These are phyloP conservation scores for Marasmius fiardii DNA, from an alignment of 1,284 basidiomycete genomes.

Conservation along the genomic window DNA sequence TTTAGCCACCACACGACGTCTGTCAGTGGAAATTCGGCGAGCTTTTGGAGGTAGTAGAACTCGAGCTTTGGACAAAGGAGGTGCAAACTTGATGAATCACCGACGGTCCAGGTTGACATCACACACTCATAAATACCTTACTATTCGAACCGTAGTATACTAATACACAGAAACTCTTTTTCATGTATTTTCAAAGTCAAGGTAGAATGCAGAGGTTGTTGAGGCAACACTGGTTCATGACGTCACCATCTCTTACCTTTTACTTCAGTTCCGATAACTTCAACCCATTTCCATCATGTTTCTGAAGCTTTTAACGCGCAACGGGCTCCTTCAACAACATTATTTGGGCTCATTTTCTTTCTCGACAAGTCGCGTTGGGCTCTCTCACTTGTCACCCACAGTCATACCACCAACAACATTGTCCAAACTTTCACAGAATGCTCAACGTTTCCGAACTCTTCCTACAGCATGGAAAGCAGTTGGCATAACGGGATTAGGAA, in stretches of 20 bases:
- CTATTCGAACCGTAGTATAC: too few relatives aligned
- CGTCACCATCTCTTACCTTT: background rate
- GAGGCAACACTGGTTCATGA: background rate
- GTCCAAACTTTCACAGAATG: background rate
- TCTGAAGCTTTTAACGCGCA: background rate
- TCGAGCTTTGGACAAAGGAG: too few relatives aligned
- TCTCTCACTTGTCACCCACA: background rate
- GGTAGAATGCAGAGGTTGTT: too few relatives aligned
- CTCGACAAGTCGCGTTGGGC: background rate
- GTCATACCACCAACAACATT: background rate
- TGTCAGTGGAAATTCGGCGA: background rate
- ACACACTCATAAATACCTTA: too few relatives aligned
- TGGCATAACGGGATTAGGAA: constrained; percentile 31
- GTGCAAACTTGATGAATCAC: too few relatives aligned
- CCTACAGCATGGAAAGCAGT: constrained; percentile 13
- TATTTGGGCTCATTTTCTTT: background rate
- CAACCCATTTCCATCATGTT: background rate
- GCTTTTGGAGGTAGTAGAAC: too few relatives aligned
- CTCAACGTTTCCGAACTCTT: background rate
- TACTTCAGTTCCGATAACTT: background rate
- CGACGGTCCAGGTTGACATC: too few relatives aligned
- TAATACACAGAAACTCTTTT: too few relatives aligned
- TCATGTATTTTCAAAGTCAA: too few relatives aligned
- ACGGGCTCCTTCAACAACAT: background rate
- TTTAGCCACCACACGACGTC: background rate